Conservation (phyloP, 192 early-diverging fungal species). For the Linnemannia zychae region DNA sequence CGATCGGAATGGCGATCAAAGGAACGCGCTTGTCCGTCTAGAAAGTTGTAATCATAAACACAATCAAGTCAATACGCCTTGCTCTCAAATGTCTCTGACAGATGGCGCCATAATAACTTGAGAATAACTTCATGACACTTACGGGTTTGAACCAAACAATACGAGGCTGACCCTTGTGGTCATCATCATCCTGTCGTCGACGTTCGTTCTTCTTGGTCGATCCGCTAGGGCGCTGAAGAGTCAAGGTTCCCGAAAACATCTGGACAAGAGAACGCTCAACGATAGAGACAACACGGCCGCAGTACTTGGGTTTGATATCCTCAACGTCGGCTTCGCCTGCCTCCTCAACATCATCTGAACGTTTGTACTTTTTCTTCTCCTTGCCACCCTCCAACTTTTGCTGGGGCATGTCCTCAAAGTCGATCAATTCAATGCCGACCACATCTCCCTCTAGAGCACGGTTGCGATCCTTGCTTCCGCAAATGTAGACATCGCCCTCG, state of each 20-base stretch:
- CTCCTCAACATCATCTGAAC: constrained; percentile 63
- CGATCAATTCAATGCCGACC: constrained; percentile 80
- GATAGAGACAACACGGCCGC: constrained; percentile 71
- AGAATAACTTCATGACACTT: neutral
- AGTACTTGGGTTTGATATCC: constrained; percentile 69
- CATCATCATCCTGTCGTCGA: constrained; percentile 57
- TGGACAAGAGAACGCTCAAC: constrained; percentile 70
- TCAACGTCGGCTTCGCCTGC: constrained; percentile 70
- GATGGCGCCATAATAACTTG: neutral
- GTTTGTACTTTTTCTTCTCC: constrained; percentile 69
- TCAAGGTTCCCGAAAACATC: constrained; percentile 68
- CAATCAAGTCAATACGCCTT: neutral
- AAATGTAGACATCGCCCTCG: constrained; percentile 84
- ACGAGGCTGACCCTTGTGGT: constrained; percentile 63
- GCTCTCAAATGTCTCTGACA: neutral
- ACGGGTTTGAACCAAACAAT: constrained; percentile 86
- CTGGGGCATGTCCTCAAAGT: constrained; percentile 74
- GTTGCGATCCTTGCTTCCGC: constrained; percentile 80
- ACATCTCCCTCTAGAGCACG: constrained; percentile 89
- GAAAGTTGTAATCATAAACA: neutral
- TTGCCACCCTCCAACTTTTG: constrained; percentile 74
- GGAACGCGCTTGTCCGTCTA: constrained; percentile 83
- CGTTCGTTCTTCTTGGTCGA: constrained; percentile 56
- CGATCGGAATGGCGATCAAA: constrained; percentile 80
- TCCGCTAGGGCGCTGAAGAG: constrained; percentile 49